Evolutionary conservation across 805 yeast genomes (phyloP).

Genomic region (Kurtzmaniella cleridarum): DNA sequence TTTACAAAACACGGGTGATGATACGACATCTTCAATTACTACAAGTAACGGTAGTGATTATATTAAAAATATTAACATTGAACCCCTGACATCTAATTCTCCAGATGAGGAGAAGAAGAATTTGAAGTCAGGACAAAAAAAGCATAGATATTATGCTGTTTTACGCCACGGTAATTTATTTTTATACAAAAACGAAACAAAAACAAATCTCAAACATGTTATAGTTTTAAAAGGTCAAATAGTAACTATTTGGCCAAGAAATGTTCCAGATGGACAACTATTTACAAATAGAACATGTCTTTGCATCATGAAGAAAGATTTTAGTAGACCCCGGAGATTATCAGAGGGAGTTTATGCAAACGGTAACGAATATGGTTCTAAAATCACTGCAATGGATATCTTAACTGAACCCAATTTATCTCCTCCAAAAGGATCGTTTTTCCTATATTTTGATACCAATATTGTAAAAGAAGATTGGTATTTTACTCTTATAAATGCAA

Average conservation of each 20-base stretch:
- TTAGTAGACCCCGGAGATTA: constrained; percentile 19
- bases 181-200: constrained; percentile 67
- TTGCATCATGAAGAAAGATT: constrained; percentile 53
- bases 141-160: constrained; percentile 63
- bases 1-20: constrained; percentile 3
- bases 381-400: constrained; percentile 21
- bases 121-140: constrained; percentile 28
- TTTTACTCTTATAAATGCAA: constrained; percentile 74
- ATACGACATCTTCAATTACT: neutral
- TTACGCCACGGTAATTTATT: constrained; percentile 85
- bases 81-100: neutral
- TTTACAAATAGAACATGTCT: constrained; percentile 80
- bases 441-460: constrained; percentile 70
- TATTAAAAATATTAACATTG: neutral
- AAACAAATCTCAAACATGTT: constrained; percentile 68
- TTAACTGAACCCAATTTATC: constrained; percentile 10
- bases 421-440: constrained; percentile 42
- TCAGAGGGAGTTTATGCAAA: constrained; percentile 11
- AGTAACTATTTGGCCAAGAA: constrained; percentile 82
- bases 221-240: constrained; percentile 68
- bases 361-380: constrained; percentile 4
- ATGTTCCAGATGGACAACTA: constrained; percentile 65
- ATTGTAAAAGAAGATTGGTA: constrained; percentile 92
- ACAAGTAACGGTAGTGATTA: neutral
- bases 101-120: constrained; percentile 1